Conservation (phyloP, 331 rosid genomes). For the Ulmus americana region DNA sequence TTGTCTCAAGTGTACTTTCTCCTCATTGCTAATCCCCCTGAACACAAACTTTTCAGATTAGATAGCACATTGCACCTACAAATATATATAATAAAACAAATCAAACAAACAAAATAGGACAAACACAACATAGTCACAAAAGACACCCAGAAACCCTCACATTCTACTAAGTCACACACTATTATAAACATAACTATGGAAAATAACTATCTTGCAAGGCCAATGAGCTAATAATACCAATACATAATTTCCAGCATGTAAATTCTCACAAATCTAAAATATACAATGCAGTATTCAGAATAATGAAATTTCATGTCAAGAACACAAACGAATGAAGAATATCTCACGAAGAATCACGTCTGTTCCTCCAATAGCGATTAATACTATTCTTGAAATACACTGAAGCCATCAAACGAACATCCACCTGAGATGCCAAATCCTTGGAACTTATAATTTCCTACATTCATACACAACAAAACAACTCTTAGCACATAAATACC, state of each 20-base stretch:
- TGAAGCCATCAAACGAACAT: slow-evolving; percentile 84
- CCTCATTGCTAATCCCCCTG: slow-evolving; percentile 91
- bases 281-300: neutral
- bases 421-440: slow-evolving; percentile 62
- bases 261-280: neutral
- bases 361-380: slow-evolving; percentile 83
- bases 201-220: neutral
- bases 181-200: neutral
- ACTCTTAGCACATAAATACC: neutral
- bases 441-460: slow-evolving; percentile 80
- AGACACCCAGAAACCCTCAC: neutral
- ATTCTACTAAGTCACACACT: neutral
- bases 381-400: slow-evolving; percentile 76
- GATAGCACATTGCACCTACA: neutral
- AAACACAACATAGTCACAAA: neutral
- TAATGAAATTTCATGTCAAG: neutral
- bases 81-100: neutral
- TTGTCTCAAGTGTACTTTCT: slow-evolving; percentile 74
- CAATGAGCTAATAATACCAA: neutral
- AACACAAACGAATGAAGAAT: neutral
- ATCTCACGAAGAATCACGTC: slow-evolving; percentile 59
- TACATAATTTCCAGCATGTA: neutral
- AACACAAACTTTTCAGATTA: slow-evolving; percentile 20
- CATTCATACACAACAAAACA: slow-evolving; percentile 16
- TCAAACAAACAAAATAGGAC: neutral